A percentile compares a stretch with the other conserved stretches of the same genome.
phyloP scores from a whole-genome alignment of 805 yeast genomes.

The Helenozyma rhizophorensis region DNA sequence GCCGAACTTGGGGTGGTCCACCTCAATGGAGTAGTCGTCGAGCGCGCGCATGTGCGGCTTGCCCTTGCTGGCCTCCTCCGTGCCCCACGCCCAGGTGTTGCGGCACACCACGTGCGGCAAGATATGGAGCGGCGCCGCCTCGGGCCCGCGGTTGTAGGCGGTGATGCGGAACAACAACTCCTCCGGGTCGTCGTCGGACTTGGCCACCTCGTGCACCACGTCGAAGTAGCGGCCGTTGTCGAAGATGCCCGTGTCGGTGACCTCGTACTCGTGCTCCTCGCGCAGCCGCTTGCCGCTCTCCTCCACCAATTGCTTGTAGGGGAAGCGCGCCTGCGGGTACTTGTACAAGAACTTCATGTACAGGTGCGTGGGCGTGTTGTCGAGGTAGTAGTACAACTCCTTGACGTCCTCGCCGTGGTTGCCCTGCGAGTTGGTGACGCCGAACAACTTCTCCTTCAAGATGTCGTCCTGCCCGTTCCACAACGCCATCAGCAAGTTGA shows the following conservation, averaged over 20 bases:
- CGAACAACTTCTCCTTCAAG: conserved; percentile 81
- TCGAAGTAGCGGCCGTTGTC: conserved; percentile 79
- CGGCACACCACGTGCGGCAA: conserved; percentile 81
- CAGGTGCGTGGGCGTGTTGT: conserved; percentile 89
- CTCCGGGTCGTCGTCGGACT: conserved; percentile 74
- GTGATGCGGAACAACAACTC: conserved; percentile 80
- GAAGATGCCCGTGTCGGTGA: conserved; percentile 74
- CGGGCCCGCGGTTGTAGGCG: conserved; percentile 77
- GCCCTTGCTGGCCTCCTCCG: conserved; percentile 39
- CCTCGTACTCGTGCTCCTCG: conserved; percentile 70
- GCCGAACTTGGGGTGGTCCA: conserved; percentile 70
- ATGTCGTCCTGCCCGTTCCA: conserved; percentile 90
- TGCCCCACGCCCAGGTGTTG: conserved; percentile 94
- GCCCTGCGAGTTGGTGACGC: conserved; percentile 88
- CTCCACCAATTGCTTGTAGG: conserved; percentile 68
- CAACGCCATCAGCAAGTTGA: conserved; percentile 75
- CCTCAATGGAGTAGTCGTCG: conserved; percentile 45
- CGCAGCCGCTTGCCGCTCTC: conserved; percentile 66
- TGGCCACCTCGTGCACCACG: conserved; percentile 85
- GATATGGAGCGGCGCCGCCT: conserved; percentile 84
- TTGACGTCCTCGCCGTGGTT: conserved; percentile 96
- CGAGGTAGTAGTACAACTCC: conserved; percentile 78
- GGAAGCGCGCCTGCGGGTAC: conserved; percentile 84
- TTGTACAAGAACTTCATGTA: conserved; percentile 89
- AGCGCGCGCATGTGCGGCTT: conserved; percentile 48